Evolutionary conservation across 768 basidiomycete genomes (phyloP), one percentile per base, ranked within the genome.

Genomic region (Amanita inopinata): DNA sequence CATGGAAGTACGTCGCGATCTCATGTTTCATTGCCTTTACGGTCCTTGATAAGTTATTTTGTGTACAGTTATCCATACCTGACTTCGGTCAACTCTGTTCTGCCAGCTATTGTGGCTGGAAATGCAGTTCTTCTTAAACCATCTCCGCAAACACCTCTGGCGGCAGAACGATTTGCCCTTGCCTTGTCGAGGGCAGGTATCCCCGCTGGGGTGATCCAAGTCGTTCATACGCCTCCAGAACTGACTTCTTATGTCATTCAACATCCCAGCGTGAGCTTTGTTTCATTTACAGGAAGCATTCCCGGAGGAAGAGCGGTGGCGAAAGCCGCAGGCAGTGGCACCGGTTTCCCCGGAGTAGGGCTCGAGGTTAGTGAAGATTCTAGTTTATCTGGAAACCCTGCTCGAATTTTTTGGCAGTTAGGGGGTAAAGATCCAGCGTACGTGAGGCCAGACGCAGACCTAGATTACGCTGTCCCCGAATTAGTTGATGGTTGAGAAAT

Each of bases 351-450:
- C 49, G 86, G 87, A 3, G 85, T 91, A 12, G 87, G 74, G 0
- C 68, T 96, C 23, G 92, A 96, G 71, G 85, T 83, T 52, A 9
- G 56, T 51, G 9, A 33, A 4, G 37, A 5, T 35, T 22, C 5
- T n/a, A n/a, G 25, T 27, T 23, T 27, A 17, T n/a, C 27, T 4
- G 18, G 8, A 27, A 8, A 14, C 38, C 22, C 14, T 9, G n/a
- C 38, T 46, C 39, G 49, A 3, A 7, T 3, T 23, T 18, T 12
- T 30, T 14, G 35, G 14, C 49, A 90, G 85, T 77, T 99, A 11
- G 96, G 96, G 1, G 96, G 96, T 1, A 98, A 99, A 61, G 96
- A 99, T 55, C 91, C 96, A 2, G 96, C 94, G 2, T 99, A 97
- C 55, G 92, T 99, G 4, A 69, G 91, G 17, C 63, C 74, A 2